Conservation (phyloP, 2,329 filamentous ascomycete species). For the Fusarium torulosum region DNA sequence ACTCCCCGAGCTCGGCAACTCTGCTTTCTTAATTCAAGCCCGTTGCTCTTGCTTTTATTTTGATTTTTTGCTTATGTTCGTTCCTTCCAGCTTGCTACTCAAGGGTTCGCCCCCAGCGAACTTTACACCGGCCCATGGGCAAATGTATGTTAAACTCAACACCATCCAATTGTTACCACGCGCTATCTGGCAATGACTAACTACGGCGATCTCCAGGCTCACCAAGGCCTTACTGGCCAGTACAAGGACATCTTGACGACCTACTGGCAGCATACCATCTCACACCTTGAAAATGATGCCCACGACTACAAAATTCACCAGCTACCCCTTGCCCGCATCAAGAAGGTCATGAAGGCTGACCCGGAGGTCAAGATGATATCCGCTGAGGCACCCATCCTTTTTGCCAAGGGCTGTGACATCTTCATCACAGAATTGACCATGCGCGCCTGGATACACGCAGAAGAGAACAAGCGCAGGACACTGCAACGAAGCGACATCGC, state of each 20-base stretch:
- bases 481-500: conserved; percentile 97
- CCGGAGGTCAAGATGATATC: conserved; percentile 99
- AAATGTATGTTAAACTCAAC: conserved; percentile 74
- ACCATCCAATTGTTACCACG: background rate
- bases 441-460: conserved; percentile 99
- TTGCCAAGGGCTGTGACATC: conserved; percentile 98
- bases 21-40: background rate
- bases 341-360: conserved; percentile 99
- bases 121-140: conserved; percentile 95
- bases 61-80: conserved; percentile 19
- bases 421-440: conserved; percentile 99
- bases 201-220: conserved; percentile 70
- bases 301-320: conserved; percentile 99
- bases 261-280: conserved; percentile 99
- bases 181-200: background rate
- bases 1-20: background rate
- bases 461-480: conserved; percentile 97
- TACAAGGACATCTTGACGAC: conserved; percentile 98
- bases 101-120: conserved; percentile 91
- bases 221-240: conserved; percentile 90
- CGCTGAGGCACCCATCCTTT: conserved; percentile 95
- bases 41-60: conserved; percentile 7
- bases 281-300: conserved; percentile 91
- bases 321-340: conserved; percentile 95
- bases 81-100: conserved; percentile 77